Conservation (phyloP, 768 basidiomycete genomes). For the Serendipita sp. region DNA sequence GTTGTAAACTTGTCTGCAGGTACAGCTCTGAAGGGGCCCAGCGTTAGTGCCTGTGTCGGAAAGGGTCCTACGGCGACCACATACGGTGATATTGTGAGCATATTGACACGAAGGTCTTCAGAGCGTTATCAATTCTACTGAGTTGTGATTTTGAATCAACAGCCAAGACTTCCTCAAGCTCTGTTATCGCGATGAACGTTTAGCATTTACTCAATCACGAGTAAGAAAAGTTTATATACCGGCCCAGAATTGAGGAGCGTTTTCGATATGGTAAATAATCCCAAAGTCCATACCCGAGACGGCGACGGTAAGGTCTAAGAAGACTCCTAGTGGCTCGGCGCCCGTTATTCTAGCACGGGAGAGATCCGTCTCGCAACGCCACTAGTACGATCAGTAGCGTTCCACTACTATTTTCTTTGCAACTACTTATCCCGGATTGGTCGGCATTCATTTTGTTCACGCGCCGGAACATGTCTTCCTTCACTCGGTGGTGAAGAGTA, state of each 20-base stretch:
- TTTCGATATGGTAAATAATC: conserved; percentile 68
- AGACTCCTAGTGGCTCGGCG: not conserved
- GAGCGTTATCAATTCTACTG: conserved; percentile 56
- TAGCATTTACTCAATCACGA: conserved; percentile 8
- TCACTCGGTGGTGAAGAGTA: too few species aligned
- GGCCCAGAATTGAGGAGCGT: conserved; percentile 80
- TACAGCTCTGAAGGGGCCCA: conserved; percentile 47
- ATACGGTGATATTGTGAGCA: conserved; percentile 78
- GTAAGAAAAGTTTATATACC: conserved; percentile 32
- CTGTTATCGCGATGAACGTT: conserved; percentile 25
- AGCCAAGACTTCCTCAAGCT: conserved; percentile 69
- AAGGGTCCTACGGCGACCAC: conserved; percentile 15
- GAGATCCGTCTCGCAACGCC: too few species aligned
- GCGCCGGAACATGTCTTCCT: too few species aligned
- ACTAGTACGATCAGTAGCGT: not conserved
- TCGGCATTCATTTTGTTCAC: not conserved
- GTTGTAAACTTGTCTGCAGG: conserved; percentile 64
- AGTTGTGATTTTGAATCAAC: conserved; percentile 52
- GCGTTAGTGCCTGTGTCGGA: conserved; percentile 2
- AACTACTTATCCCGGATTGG: not conserved
- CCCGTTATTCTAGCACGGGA: too few species aligned
- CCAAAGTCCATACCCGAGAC: conserved; percentile 27
- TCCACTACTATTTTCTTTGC: not conserved
- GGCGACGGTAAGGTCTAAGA: not conserved
- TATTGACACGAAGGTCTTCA: conserved; percentile 60